These are phyloP conservation scores for Xylariaceae sp. DNA, from an alignment of 2,329 filamentous ascomycete species.

Conservation along the genomic window DNA sequence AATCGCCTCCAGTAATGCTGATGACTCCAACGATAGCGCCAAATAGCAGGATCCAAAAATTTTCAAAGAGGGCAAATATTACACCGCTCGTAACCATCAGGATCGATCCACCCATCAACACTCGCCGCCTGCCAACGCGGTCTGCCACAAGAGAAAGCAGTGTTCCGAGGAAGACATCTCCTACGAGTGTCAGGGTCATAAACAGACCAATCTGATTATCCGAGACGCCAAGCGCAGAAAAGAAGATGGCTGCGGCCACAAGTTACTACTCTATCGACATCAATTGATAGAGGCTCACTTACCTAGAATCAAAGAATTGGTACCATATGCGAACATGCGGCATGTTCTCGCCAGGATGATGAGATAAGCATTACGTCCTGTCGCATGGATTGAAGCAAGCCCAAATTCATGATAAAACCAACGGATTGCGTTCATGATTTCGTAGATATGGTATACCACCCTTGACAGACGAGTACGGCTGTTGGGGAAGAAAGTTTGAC, in stretches of 20 bases:
- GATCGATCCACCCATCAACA: conserved; percentile 58
- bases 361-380: conserved; percentile 58
- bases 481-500: too few relatives aligned
- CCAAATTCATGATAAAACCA: conserved; percentile 56
- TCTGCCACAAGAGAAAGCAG: conserved; percentile 66
- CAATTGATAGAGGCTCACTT: background rate
- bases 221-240: conserved; percentile 60
- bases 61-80: conserved; percentile 60
- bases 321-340: conserved; percentile 70
- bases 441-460: too few relatives aligned
- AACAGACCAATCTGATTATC: conserved; percentile 68
- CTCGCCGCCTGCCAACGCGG: conserved; percentile 60
- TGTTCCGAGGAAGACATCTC: conserved; percentile 66
- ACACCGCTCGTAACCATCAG: conserved; percentile 65
- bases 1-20: conserved; percentile 68
- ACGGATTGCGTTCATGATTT: too few relatives aligned
- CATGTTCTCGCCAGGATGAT: conserved; percentile 59
- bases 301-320: conserved; percentile 64
- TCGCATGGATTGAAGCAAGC: conserved; percentile 52
- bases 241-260: conserved; percentile 55
- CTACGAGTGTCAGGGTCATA: conserved; percentile 68
- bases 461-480: too few relatives aligned
- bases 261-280: background rate
- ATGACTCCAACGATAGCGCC: conserved; percentile 68
- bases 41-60: conserved; percentile 64